Percentiles rank a stretch among this genome's conserved stretches.
Conservation (phyloP, 2,329 filamentous ascomycete species). For the Aspergillus aculeatinus region DNA sequence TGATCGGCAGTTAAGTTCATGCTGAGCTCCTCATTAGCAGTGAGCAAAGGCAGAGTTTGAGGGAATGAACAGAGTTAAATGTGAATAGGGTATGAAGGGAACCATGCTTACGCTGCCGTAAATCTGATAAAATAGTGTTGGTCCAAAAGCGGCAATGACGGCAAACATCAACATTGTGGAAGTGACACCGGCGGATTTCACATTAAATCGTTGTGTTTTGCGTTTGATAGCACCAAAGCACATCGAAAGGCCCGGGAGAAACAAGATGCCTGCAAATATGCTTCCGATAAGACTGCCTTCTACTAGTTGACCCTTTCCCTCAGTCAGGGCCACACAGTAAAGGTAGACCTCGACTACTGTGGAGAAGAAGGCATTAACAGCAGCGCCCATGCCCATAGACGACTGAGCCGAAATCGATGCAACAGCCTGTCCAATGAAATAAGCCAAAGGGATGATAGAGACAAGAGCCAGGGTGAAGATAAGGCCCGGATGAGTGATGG, state of each 20-base stretch:
- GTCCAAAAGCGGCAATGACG: constrained; percentile 90
- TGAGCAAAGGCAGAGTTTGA: background rate
- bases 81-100: background rate
- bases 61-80: background rate
- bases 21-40: constrained; percentile 51
- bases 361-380: constrained; percentile 97
- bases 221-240: constrained; percentile 97
- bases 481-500: constrained; percentile 78
- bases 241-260: constrained; percentile 94
- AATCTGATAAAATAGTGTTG: constrained; percentile 96
- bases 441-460: constrained; percentile 93
- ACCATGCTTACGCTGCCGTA: constrained; percentile 73
- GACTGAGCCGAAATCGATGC: constrained; percentile 98
- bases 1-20: constrained; percentile 81
- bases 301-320: constrained; percentile 89
- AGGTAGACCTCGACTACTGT: constrained; percentile 97
- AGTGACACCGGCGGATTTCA: constrained; percentile 90
- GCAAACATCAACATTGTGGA: constrained; percentile 98
- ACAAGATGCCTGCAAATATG: constrained; percentile 94
- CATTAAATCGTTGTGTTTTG: constrained; percentile 98
- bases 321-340: constrained; percentile 88
- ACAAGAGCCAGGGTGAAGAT: constrained; percentile 80
- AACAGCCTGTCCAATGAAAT: constrained; percentile 98
- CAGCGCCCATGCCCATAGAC: constrained; percentile 95
- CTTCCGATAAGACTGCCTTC: constrained; percentile 97